Evolutionary conservation across 345 rosid genomes (phyloP).

Genomic region (Pistacia vera): DNA sequence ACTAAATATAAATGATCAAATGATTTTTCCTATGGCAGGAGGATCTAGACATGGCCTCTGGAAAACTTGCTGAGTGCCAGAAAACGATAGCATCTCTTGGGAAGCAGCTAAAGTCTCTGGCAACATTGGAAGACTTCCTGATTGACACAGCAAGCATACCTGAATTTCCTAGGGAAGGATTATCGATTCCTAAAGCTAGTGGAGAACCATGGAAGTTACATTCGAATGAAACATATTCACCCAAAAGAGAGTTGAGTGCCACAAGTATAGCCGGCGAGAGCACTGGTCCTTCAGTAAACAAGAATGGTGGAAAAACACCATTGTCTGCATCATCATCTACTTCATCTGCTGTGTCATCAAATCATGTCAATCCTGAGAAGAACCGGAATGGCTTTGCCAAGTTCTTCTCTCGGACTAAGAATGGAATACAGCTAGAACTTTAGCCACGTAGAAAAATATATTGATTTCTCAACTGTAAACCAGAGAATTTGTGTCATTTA

Average conservation of each 20-base stretch:
- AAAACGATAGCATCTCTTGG: constrained; percentile 89
- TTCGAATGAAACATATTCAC: constrained; percentile 46
- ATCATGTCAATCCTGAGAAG: constrained; percentile 64
- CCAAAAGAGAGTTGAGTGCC: constrained; percentile 42
- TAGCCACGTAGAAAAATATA: constrained; percentile 26
- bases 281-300: constrained; percentile 27
- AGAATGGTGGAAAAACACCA: constrained; percentile 35
- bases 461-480: constrained; percentile 12
- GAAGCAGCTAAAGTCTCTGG: constrained; percentile 85
- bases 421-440: constrained; percentile 84
- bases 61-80: constrained; percentile 89
- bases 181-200: constrained; percentile 27
- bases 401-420: constrained; percentile 80
- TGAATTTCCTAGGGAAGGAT: constrained; percentile 34
- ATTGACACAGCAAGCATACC: constrained; percentile 68
- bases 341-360: constrained; percentile 44
- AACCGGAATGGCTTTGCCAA: constrained; percentile 88
- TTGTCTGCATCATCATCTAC: constrained; percentile 42
- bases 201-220: constrained; percentile 63
- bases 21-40: constrained; percentile 50
- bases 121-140: constrained; percentile 92
- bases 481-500: constrained; percentile 1
- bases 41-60: constrained; percentile 78
- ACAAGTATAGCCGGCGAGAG: constrained; percentile 28
- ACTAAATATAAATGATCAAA: not conserved